phyloP scores from a whole-genome alignment of 2,329 filamentous ascomycete species.

The Didymella keratinophila region DNA sequence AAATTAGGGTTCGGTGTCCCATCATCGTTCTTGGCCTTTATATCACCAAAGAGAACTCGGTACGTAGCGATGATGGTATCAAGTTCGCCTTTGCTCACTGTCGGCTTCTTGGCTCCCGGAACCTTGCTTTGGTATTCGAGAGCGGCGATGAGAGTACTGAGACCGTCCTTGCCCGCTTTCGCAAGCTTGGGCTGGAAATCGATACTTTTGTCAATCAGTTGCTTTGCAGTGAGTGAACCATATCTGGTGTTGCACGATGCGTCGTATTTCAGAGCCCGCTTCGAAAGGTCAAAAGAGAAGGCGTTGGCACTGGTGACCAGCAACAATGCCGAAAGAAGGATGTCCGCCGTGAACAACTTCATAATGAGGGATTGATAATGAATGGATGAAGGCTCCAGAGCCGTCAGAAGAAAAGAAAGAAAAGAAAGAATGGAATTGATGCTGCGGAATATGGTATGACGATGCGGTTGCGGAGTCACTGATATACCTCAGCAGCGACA shows the following conservation, averaged over 20 bases:
- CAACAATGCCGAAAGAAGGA: slow-evolving; percentile 14
- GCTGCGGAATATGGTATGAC: neutral
- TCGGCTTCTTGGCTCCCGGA: slow-evolving; percentile 16
- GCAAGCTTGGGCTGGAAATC: slow-evolving; percentile 17
- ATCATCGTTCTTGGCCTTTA: slow-evolving; percentile 10
- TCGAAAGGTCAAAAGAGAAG: slow-evolving; percentile 15
- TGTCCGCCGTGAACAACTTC: slow-evolving; percentile 8
- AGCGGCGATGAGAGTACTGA: slow-evolving; percentile 11
- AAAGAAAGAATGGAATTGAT: neutral
- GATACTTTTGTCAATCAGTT: slow-evolving; percentile 21
- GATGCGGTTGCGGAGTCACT: neutral
- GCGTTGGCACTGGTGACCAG: slow-evolving; percentile 13
- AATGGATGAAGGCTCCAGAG: slow-evolving; percentile 23
- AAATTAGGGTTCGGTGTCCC: slow-evolving; percentile 14
- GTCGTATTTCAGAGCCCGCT: slow-evolving; percentile 20
- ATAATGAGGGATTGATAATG: slow-evolving; percentile 11
- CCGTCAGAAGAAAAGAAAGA: neutral
- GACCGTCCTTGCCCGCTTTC: slow-evolving; percentile 16
- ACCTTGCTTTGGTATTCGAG: slow-evolving; percentile 15
- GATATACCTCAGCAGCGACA: slow-evolving; percentile 8
- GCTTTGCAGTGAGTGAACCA: slow-evolving; percentile 19
- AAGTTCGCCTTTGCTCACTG: slow-evolving; percentile 6
- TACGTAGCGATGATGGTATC: slow-evolving; percentile 21
- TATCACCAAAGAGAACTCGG: slow-evolving; percentile 19
- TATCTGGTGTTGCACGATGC: slow-evolving; percentile 21